Evolutionary conservation across 257 asterid species (phyloP), one percentile per base, ranked within the genome.

Genomic region (Marsdenia floribunda): DNA sequence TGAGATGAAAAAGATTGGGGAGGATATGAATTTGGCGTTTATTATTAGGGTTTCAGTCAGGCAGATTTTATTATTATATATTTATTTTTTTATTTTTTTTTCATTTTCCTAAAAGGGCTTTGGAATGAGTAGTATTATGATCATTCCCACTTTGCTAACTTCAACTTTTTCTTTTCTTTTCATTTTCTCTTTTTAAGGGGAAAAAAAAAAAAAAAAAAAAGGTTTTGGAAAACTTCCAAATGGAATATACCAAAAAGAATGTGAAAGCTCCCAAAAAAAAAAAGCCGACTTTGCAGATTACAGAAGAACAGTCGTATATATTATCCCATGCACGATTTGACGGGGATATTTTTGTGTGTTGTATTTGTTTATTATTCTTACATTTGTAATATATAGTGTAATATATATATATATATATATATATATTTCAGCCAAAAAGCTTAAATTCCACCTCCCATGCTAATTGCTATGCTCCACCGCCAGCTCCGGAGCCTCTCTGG

Each of bases 401-500:
- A 44, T 44, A 44, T 44, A 44, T 44, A 6, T 44, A 44, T 44
- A 7, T 44, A 44, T 44, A 42, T 42, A 42, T 42, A 42, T 9
- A 42, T 6, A 40, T 40, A 75, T 68, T 81, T 74, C 75, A 79
- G 59, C 16, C 7, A 29, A 29, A 67, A 68, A 74, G 78, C 68
- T 60, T 40, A 40, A 40, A 6, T 44, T 10, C 76, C 80, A 68
- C 76, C 66, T 40, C 76, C 74, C 82, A 76, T 76, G 80, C 76
- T 63, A 67, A 82, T 81, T 76, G 78, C 76, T 68, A 68, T 85
- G 86, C 87, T 80, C 85, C 87, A 80, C 88, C 24, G 85, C 96
- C 93, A 90, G 90, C 90, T 85, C 79, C 85, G 73, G 65, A 78
- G 88, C 53, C 80, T 69, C 47, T 75, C 79, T 75, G 80, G 81